Conservation (phyloP, 495 filamentous ascomycete species). For the Xylaria acuta region DNA sequence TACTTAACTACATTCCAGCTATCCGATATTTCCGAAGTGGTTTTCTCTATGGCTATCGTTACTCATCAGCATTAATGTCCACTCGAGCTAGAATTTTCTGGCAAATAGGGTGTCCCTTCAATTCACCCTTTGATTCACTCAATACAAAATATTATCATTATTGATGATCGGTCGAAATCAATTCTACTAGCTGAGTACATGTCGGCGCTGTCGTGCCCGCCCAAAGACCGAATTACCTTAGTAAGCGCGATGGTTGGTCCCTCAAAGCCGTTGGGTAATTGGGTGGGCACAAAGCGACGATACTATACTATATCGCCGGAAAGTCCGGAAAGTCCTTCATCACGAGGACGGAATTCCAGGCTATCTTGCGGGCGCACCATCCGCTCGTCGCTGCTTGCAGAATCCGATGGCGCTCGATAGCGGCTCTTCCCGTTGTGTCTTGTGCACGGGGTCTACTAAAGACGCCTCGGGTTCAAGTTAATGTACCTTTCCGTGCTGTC, state of each 20-base stretch:
- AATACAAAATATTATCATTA: neutral
- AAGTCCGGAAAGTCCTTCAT: neutral
- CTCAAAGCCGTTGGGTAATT: neutral
- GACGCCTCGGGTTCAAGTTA: neutral
- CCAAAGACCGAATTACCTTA: neutral
- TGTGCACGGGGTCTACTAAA: neutral
- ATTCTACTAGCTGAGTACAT: neutral
- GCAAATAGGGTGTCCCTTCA: neutral
- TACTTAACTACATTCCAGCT: neutral
- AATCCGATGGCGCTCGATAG: neutral
- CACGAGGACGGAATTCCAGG: neutral
- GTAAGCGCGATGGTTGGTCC: neutral
- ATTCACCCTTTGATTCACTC: neutral
- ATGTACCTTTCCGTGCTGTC: neutral
- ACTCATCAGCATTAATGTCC: neutral
- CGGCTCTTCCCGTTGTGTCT: neutral
- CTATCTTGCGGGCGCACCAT: neutral
- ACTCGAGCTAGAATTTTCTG: neutral
- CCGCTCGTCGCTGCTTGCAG: neutral
- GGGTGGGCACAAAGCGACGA: neutral
- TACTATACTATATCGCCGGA: constrained; percentile 5
- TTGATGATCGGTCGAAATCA: neutral
- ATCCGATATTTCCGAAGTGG: neutral
- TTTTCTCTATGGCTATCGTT: neutral
- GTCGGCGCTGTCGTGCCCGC: neutral